phyloP scores from a whole-genome alignment of 352 stramenopile species.

The Phytophthora megakarya region DNA sequence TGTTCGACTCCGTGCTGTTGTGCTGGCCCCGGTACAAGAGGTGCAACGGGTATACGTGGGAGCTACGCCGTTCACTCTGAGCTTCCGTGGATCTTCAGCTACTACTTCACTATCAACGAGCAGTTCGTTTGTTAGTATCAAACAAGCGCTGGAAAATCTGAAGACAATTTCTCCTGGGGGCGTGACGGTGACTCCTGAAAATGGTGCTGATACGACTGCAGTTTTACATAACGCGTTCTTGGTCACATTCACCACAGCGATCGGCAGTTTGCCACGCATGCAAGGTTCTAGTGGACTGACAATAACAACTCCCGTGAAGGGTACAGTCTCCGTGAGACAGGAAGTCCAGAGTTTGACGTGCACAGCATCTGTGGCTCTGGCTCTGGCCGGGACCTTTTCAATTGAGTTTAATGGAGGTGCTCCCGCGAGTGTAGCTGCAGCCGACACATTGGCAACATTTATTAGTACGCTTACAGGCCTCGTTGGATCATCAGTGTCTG shows the following conservation, averaged over 20 bases:
- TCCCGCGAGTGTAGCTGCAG: slow-evolving; percentile 41
- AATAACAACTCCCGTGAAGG: slow-evolving; percentile 37
- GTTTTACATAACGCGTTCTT: slow-evolving; percentile 49
- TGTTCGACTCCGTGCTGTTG: slow-evolving; percentile 61
- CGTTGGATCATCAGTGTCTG: slow-evolving; percentile 23
- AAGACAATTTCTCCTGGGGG: slow-evolving; percentile 81
- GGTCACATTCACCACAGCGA: slow-evolving; percentile 71
- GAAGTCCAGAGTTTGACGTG: slow-evolving; percentile 87
- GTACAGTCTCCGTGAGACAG: slow-evolving; percentile 53
- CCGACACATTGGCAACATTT: slow-evolving; percentile 45
- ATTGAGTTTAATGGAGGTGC: slow-evolving; percentile 53
- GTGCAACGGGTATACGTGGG: slow-evolving; percentile 65
- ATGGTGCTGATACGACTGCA: slow-evolving; percentile 38
- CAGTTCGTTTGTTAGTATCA: slow-evolving; percentile 52
- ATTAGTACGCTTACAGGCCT: slow-evolving; percentile 36
- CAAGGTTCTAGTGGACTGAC: slow-evolving; percentile 36
- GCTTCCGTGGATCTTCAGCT: slow-evolving; percentile 59
- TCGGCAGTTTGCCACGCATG: slow-evolving; percentile 51
- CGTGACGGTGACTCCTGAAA: slow-evolving; percentile 69
- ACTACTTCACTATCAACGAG: slow-evolving; percentile 37
- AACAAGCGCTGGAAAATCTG: slow-evolving; percentile 72
- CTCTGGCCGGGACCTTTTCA: slow-evolving; percentile 51
- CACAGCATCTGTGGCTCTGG: slow-evolving; percentile 41
- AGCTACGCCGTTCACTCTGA: slow-evolving; percentile 48
- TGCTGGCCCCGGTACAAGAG: slow-evolving; percentile 46